Evolutionary conservation across 768 basidiomycete genomes (phyloP).

Genomic region (Pisolithus tinctorius): DNA sequence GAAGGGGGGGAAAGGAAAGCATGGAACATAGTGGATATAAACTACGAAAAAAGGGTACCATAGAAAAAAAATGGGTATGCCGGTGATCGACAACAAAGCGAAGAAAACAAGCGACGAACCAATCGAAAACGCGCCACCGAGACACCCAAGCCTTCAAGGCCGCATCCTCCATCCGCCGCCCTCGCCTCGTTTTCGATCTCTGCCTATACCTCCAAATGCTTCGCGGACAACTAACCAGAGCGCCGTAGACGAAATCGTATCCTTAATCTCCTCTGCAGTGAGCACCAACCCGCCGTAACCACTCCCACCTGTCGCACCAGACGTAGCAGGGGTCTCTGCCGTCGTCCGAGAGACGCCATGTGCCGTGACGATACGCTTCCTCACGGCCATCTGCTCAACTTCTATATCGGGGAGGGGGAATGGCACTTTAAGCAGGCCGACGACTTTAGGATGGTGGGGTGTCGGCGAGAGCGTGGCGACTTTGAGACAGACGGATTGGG

Average conservation of each 20-base stretch:
- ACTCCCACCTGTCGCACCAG: not conserved
- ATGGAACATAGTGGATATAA: too few species aligned
- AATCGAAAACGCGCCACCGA: not conserved
- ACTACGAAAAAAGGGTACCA: too few species aligned
- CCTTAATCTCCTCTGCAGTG: conserved; percentile 91
- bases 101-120: not conserved
- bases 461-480: conserved; percentile 85
- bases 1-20: too few species aligned
- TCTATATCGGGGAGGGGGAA: conserved; percentile 82
- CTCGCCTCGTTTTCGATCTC: conserved; percentile 52
- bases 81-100: not conserved
- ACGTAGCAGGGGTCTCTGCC: not conserved
- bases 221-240: conserved; percentile 91
- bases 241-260: conserved; percentile 79
- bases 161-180: conserved; percentile 76
- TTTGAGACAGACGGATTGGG: conserved; percentile 39
- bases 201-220: conserved; percentile 86
- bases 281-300: conserved; percentile 38
- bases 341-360: conserved; percentile 9
- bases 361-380: conserved; percentile 38
- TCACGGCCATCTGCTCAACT: conserved; percentile 50
- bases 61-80: too few species aligned
- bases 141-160: conserved; percentile 29
- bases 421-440: conserved; percentile 85
- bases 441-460: conserved; percentile 93